A percentile compares a stretch with the other conserved stretches of the same genome.
phyloP scores from a whole-genome alignment of 2,329 filamentous ascomycete genomes.

The Sarocladiaceae sp. region DNA sequence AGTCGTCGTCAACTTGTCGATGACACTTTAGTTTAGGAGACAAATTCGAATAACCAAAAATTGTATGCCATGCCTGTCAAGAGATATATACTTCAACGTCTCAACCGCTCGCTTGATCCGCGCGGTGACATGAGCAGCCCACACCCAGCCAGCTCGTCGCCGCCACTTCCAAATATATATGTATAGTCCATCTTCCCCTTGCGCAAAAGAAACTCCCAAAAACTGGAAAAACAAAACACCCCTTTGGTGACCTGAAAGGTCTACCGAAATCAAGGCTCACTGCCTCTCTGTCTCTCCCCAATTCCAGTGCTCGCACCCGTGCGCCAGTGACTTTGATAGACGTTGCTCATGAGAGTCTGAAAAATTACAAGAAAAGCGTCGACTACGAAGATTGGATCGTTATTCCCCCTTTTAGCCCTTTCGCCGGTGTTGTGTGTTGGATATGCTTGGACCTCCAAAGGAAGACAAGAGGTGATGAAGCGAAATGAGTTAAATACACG shows the following conservation, averaged over 20 bases:
- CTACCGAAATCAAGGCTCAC: neutral
- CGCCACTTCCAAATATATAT: no score
- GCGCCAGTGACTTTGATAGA: neutral
- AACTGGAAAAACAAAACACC: neutral
- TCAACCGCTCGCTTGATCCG: neutral
- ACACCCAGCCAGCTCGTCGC: no score
- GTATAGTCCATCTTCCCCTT: neutral
- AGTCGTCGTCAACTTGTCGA: no score
- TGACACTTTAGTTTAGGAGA: no score
- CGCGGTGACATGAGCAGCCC: no score
- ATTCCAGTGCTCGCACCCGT: neutral
- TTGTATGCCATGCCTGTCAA: slow-evolving; percentile 3
- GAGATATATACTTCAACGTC: neutral
- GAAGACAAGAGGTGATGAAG: neutral
- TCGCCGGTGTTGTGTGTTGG: slow-evolving; percentile 3
- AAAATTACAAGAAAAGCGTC: neutral
- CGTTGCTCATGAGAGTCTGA: neutral
- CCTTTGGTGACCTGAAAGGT: no score
- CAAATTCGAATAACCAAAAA: slow-evolving; percentile 4
- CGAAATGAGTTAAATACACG: slow-evolving; percentile 6
- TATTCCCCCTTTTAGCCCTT: neutral
- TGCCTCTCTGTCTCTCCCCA: neutral
- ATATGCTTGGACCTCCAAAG: neutral
- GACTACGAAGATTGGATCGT: neutral
- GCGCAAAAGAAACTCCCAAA: neutral